phyloP scores from a whole-genome alignment of 1,284 basidiomycete species.

The Mycena sp. region DNA sequence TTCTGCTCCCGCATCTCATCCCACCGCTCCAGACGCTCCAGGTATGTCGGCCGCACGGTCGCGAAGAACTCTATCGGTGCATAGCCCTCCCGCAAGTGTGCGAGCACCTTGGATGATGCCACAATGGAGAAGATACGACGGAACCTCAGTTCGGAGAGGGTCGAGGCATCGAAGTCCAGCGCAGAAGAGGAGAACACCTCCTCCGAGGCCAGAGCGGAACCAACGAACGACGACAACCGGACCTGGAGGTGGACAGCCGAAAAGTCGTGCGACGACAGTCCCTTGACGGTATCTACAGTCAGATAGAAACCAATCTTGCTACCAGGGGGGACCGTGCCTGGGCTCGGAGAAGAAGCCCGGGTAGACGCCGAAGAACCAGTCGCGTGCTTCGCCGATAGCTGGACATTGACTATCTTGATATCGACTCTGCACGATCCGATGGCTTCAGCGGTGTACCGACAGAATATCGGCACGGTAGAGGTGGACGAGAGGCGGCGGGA shows the following conservation, averaged over 20 bases:
- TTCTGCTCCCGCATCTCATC: conserved; percentile 86
- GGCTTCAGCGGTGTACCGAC: conserved; percentile 91
- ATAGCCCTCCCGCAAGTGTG: conserved; percentile 79
- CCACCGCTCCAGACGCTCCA: conserved; percentile 91
- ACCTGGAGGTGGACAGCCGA: conserved; percentile 86
- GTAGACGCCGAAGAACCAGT: conserved; percentile 71
- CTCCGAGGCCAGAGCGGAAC: conserved; percentile 73
- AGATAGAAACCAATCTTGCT: conserved; percentile 86
- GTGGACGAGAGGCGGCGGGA: conserved; percentile 81
- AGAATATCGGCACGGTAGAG: conserved; percentile 86
- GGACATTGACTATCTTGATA: conserved; percentile 79
- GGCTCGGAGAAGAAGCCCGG: conserved; percentile 74
- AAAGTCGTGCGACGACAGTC: conserved; percentile 89
- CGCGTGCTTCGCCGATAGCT: conserved; percentile 67
- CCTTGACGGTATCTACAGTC: conserved; percentile 86
- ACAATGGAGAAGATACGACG: conserved; percentile 83
- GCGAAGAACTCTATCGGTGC: conserved; percentile 92
- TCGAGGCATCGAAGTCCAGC: conserved; percentile 77
- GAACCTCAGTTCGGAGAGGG: conserved; percentile 82
- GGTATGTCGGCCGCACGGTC: conserved; percentile 79
- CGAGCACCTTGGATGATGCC: conserved; percentile 76
- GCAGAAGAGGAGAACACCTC: conserved; percentile 84
- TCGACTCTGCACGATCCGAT: conserved; percentile 92
- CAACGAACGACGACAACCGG: conserved; percentile 83
- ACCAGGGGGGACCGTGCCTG: conserved; percentile 70